Percentiles rank a stretch among this genome's conserved stretches.
phyloP scores from a whole-genome alignment of 768 basidiomycete genomes.

The Termitomyces sp. region DNA sequence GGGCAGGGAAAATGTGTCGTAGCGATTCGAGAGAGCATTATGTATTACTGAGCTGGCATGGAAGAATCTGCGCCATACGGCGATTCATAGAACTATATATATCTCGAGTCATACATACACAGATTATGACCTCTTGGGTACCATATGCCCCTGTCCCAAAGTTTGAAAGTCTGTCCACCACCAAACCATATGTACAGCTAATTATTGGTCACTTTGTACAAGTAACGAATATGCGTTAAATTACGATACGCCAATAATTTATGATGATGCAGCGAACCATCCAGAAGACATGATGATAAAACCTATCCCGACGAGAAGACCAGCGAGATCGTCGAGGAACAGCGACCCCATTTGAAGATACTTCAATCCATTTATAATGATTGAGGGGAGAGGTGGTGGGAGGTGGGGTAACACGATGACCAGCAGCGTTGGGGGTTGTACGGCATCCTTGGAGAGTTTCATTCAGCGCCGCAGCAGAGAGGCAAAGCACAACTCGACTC shows the following conservation, averaged over 20 bases:
- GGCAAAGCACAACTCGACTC: slow-evolving; percentile 18
- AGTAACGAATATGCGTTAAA: neutral
- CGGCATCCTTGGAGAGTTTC: slow-evolving; percentile 37
- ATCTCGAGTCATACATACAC: too few species aligned
- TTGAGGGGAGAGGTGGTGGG: slow-evolving; percentile 54
- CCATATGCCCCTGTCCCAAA: neutral
- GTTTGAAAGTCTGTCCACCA: too few species aligned
- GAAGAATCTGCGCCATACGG: too few species aligned
- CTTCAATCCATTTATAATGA: slow-evolving; percentile 58
- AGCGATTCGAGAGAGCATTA: too few species aligned
- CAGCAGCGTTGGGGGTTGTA: slow-evolving; percentile 54
- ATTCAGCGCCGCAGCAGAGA: neutral
- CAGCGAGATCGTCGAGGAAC: slow-evolving; percentile 69
- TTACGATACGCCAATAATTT: slow-evolving; percentile 4
- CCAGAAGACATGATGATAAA: slow-evolving; percentile 51
- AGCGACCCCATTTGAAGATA: slow-evolving; percentile 64
- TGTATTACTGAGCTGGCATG: too few species aligned
- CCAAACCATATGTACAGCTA: neutral
- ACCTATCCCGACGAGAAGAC: slow-evolving; percentile 66
- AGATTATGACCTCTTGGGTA: too few species aligned
- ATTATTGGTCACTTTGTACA: neutral
- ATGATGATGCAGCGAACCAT: slow-evolving; percentile 28
- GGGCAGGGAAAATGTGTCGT: too few species aligned
- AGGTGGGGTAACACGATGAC: slow-evolving; percentile 58
- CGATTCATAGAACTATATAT: too few species aligned